phyloP scores from a whole-genome alignment of 192 early-diverging fungal species.

The Coemansia pectinata region DNA sequence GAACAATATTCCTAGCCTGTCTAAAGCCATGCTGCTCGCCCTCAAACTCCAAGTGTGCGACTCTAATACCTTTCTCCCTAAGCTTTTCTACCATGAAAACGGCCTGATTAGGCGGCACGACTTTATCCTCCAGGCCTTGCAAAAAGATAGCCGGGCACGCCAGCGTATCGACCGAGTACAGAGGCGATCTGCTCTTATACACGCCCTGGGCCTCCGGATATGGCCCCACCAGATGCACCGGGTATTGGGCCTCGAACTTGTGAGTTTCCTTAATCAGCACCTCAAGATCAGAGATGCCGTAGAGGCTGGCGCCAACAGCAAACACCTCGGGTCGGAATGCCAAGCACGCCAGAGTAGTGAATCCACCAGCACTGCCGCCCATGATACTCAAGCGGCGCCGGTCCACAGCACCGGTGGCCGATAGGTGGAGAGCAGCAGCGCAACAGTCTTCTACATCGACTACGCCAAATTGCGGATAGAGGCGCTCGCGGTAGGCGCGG shows the following conservation, averaged over 20 bases:
- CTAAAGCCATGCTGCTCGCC: slow-evolving; percentile 75
- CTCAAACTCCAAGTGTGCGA: slow-evolving; percentile 63
- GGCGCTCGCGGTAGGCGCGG: slow-evolving; percentile 69
- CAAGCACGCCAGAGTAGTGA: slow-evolving; percentile 63
- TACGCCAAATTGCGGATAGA: slow-evolving; percentile 69
- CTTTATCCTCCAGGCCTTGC: slow-evolving; percentile 73
- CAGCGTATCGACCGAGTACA: slow-evolving; percentile 62
- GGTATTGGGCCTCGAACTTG: slow-evolving; percentile 75
- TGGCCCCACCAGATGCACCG: slow-evolving; percentile 62
- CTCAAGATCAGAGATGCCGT: slow-evolving; percentile 73
- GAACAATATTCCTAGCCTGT: slow-evolving; percentile 64
- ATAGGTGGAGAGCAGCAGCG: slow-evolving; percentile 66
- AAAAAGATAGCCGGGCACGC: slow-evolving; percentile 68
- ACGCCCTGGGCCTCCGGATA: slow-evolving; percentile 58
- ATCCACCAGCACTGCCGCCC: slow-evolving; percentile 72
- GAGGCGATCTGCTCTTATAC: slow-evolving; percentile 66
- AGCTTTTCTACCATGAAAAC: slow-evolving; percentile 73
- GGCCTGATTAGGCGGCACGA: slow-evolving; percentile 77
- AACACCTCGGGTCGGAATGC: slow-evolving; percentile 73
- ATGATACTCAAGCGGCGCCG: slow-evolving; percentile 62
- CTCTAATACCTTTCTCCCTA: slow-evolving; percentile 58
- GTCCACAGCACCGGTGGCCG: slow-evolving; percentile 60
- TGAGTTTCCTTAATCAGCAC: slow-evolving; percentile 72
- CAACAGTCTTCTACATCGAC: slow-evolving; percentile 81
- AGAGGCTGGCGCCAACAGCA: slow-evolving; percentile 67